Conservation (phyloP, 352 stramenopile genomes). For the Phytopythium cucurbitacearum region DNA sequence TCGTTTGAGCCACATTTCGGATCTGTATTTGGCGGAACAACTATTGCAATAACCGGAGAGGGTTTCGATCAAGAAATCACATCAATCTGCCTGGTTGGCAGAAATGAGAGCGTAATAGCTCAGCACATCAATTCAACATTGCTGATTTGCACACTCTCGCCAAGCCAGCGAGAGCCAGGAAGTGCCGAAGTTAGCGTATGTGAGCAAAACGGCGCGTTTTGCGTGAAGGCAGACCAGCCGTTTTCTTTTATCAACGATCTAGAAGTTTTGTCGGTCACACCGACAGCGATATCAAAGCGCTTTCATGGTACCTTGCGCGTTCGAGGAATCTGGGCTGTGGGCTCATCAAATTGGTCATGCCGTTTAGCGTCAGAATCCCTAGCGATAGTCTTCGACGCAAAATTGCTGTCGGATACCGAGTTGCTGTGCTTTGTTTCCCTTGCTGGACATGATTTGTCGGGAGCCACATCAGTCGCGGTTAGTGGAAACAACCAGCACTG, state of each 20-base stretch:
- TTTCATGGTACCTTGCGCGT: slow-evolving; percentile 28
- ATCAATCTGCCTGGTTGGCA: slow-evolving; percentile 32
- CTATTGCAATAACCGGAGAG: slow-evolving; percentile 20
- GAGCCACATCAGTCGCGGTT: slow-evolving; percentile 18
- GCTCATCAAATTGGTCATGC: slow-evolving; percentile 21
- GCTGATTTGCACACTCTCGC: slow-evolving; percentile 19
- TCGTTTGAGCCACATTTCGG: slow-evolving; percentile 26
- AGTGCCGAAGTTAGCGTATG: slow-evolving; percentile 17
- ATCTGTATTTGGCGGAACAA: slow-evolving; percentile 27
- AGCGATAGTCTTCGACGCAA: slow-evolving; percentile 1
- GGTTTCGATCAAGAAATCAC: slow-evolving; percentile 15
- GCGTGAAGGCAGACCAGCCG: slow-evolving; percentile 12
- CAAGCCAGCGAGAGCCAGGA: slow-evolving; percentile 2
- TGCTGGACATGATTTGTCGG: neutral
- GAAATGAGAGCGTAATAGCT: slow-evolving; percentile 5
- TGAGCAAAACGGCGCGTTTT: slow-evolving; percentile 16
- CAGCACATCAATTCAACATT: slow-evolving; percentile 22
- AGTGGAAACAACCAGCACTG: slow-evolving; percentile 52
- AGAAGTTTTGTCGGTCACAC: slow-evolving; percentile 11
- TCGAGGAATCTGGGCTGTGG: slow-evolving; percentile 15
- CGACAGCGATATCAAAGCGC: slow-evolving; percentile 22
- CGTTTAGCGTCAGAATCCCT: slow-evolving; percentile 8
- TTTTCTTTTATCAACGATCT: slow-evolving; percentile 29
- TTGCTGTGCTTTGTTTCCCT: slow-evolving; percentile 20
- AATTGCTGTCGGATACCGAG: slow-evolving; percentile 22